Conservation (phyloP, 768 basidiomycete species). For the Trametes elegans region DNA sequence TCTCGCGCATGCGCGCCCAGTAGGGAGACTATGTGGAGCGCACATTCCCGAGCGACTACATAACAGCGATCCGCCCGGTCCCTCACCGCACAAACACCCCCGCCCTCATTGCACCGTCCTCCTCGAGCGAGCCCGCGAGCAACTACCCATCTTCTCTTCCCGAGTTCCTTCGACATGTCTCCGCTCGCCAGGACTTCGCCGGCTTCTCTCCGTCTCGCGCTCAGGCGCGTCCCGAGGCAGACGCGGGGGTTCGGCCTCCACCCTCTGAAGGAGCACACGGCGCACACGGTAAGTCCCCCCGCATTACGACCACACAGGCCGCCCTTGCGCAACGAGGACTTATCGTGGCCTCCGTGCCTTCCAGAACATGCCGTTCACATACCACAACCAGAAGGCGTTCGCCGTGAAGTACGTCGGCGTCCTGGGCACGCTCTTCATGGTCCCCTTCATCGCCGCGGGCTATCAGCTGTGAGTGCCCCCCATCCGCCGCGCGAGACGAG, state of each 20-base stretch:
- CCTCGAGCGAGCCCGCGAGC: not conserved
- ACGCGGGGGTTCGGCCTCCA: constrained; percentile 10
- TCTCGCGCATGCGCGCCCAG: not conserved
- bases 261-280: constrained; percentile 10
- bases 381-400: constrained; percentile 26
- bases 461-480: constrained; percentile 57
- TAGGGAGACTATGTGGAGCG: constrained; percentile 4
- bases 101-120: not conserved
- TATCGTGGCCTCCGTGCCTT: not conserved
- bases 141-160: not conserved
- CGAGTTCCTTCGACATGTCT: constrained; percentile 10
- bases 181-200: constrained; percentile 10
- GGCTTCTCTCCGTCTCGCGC: constrained; percentile 11
- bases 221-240: constrained; percentile 9
- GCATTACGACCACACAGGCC: not conserved
- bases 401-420: constrained; percentile 44
- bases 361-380: constrained; percentile 34
- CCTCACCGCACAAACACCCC: not conserved
- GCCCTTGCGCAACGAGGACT: not conserved
- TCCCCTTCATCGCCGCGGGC: constrained; percentile 59
- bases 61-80: not conserved
- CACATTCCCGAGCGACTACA: not conserved
- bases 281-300: constrained; percentile 6
- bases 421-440: constrained; percentile 54
- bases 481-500: not conserved